Base-by-base conservation (phyloP, 163 green algal genomes). In the Chloromonas sp. region DNA sequence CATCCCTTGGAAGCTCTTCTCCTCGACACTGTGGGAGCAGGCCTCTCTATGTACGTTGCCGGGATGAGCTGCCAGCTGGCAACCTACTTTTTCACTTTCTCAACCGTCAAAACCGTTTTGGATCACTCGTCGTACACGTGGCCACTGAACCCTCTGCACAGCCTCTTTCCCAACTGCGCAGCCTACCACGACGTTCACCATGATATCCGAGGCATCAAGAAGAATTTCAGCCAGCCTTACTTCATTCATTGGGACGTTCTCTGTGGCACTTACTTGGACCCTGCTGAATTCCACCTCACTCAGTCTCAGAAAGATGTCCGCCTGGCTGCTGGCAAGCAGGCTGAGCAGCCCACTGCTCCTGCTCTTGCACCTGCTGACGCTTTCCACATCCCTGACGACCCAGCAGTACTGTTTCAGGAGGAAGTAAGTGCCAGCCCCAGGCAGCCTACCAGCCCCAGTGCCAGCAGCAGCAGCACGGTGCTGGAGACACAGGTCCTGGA, bases 221-320 rank as follows among this genome's bases (percentile, higher is more conserved):
- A 89, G 79, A 95, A 95, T 85, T 95, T 91, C 86, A 93, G 88
- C 3, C 92, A 95, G 87, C 92, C 92, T 0, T 95, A 92, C 88
- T 95, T 95, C 82, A 90, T 87, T 15, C 71, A 89, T 70, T 95
- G 92, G 92, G 92, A 95, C 87, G 84, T 79, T 84, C 36, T 94
- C 61, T 82, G 93, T 58, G 89, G 89, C 59, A 93, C 90, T 0
- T 93, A 92, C 84, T 57, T 84, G 70, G 82, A 84, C 70, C 82
- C 82, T 11, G 13, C 5, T 1, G 5, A 15, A 13, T 79, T 84
- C 3, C 82, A 84, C 2, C 80, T 83, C 1, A 77, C 59, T 0
- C 80, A 79, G 71, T 5, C 5, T 5, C 66, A 74, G 66, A 11
- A 15, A 11, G 66, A 74, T 74, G 66, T 11, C 66, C 5, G 11